phyloP scores from a whole-genome alignment of 2,329 filamentous ascomycete genomes.

The Aspergillus fijiensis region DNA sequence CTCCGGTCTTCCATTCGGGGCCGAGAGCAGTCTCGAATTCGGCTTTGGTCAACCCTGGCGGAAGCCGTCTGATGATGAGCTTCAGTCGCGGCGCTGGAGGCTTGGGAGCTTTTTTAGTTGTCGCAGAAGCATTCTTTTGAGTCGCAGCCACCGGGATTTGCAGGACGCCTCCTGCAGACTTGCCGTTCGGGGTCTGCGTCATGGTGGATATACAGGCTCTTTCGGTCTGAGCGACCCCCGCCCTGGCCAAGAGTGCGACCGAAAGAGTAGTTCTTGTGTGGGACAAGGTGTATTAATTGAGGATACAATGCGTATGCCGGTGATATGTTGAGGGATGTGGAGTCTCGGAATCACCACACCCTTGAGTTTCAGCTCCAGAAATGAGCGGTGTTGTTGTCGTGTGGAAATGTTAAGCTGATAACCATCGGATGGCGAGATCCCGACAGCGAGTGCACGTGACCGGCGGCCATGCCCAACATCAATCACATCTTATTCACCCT shows the following conservation, averaged over 20 bases:
- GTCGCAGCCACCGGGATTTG: slow-evolving; percentile 51
- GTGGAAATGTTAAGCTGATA: not conserved
- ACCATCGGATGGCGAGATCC: not conserved
- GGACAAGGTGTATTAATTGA: not conserved
- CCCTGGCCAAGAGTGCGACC: not conserved
- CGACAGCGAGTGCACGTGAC: not conserved
- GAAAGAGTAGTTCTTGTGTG: not conserved
- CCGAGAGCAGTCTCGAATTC: slow-evolving; percentile 75
- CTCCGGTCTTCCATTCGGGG: slow-evolving; percentile 76
- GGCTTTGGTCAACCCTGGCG: slow-evolving; percentile 75
- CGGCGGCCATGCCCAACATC: not conserved
- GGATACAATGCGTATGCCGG: not conserved
- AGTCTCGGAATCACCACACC: not conserved
- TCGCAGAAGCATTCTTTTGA: slow-evolving; percentile 43
- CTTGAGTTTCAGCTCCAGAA: not conserved
- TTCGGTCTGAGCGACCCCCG: not conserved
- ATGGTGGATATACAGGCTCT: slow-evolving; percentile 16
- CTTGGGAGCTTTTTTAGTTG: slow-evolving; percentile 48
- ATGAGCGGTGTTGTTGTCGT: not conserved
- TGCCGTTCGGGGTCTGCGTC: slow-evolving; percentile 30
- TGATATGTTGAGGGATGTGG: not conserved
- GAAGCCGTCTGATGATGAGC: slow-evolving; percentile 77
- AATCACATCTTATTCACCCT: slow-evolving; percentile 1
- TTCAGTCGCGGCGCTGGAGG: slow-evolving; percentile 68
- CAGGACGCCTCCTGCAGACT: slow-evolving; percentile 53